Percentiles rank a stretch among this genome's conserved stretches.
phyloP scores from a whole-genome alignment of 208 protist species.

The Wallacemonas sp. region DNA sequence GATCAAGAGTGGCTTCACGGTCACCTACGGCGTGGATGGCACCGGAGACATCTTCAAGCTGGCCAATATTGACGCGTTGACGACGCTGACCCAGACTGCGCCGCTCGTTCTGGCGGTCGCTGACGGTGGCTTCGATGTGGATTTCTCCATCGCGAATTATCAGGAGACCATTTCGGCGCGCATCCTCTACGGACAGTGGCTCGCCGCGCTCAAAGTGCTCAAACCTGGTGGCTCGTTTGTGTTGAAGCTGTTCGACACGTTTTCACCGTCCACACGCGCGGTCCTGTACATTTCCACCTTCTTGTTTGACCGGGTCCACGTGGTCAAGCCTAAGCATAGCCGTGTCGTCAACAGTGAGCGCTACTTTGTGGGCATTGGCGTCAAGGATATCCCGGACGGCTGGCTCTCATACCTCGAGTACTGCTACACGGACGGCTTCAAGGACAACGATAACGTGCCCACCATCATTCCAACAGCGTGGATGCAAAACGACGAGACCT shows the following conservation, averaged over 20 bases:
- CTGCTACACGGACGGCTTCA: constrained; percentile 60
- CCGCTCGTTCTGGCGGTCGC: constrained; percentile 82
- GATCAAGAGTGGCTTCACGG: constrained; percentile 40
- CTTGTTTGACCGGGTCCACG: constrained; percentile 77
- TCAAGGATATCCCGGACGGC: constrained; percentile 23
- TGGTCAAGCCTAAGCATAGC: constrained; percentile 90
- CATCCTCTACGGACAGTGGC: constrained; percentile 86
- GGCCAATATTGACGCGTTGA: constrained; percentile 77
- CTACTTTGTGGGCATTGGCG: constrained; percentile 79
- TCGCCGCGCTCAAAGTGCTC: constrained; percentile 72
- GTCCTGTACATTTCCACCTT: constrained; percentile 83
- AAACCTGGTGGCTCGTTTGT: constrained; percentile 70
- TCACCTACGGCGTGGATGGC: constrained; percentile 82
- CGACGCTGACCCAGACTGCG: constrained; percentile 26
- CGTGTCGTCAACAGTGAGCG: constrained; percentile 91
- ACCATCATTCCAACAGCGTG: constrained; percentile 51
- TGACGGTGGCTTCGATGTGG: constrained; percentile 86
- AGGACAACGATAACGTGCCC: constrained; percentile 56
- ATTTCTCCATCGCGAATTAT: constrained; percentile 67
- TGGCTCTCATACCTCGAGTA: constrained; percentile 63
- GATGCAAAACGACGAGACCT: constrained; percentile 44
- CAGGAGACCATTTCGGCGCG: constrained; percentile 89
- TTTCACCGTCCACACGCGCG: constrained; percentile 71
- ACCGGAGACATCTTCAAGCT: constrained; percentile 82
- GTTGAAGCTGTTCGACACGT: constrained; percentile 91